Conservation (phyloP, 2,329 filamentous ascomycete genomes). For the Lasiodiplodia gonubiensis region DNA sequence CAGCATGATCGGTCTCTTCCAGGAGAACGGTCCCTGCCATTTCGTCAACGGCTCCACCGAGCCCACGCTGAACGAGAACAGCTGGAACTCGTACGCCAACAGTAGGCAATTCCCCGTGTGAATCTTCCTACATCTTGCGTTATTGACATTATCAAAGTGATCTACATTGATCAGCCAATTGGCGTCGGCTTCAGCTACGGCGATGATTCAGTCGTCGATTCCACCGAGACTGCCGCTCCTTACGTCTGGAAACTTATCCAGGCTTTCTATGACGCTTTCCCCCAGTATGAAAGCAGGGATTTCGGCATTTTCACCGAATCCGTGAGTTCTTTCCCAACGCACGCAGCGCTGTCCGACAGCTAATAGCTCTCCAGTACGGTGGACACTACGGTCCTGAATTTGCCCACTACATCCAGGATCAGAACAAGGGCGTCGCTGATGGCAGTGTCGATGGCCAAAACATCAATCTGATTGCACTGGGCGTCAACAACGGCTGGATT, state of each 20-base stretch:
- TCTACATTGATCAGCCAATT: slow-evolving; percentile 49
- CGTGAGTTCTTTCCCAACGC: background rate
- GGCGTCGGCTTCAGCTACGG: slow-evolving; percentile 52
- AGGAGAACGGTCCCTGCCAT: slow-evolving; percentile 52
- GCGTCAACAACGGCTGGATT: slow-evolving; percentile 49
- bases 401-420: slow-evolving; percentile 28
- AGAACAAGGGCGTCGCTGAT: slow-evolving; percentile 16
- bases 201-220: slow-evolving; percentile 41
- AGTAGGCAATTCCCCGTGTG: slow-evolving; percentile 30
- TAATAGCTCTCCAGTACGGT: slow-evolving; percentile 1
- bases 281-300: slow-evolving; percentile 35
- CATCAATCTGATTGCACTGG: slow-evolving; percentile 22
- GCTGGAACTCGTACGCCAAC: slow-evolving; percentile 52
- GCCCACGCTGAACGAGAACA: slow-evolving; percentile 53
- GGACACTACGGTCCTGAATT: slow-evolving; percentile 29
- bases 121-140: background rate
- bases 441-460: slow-evolving; percentile 29
- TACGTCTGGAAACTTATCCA: slow-evolving; percentile 65
- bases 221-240: slow-evolving; percentile 54
- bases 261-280: slow-evolving; percentile 42
- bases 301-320: slow-evolving; percentile 36
- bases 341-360: no score
- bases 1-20: slow-evolving; percentile 27
- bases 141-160: slow-evolving; percentile 35
- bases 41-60: slow-evolving; percentile 46